phyloP scores from a whole-genome alignment of 208 protist genomes.

The Trypanosoma platydactyli region DNA sequence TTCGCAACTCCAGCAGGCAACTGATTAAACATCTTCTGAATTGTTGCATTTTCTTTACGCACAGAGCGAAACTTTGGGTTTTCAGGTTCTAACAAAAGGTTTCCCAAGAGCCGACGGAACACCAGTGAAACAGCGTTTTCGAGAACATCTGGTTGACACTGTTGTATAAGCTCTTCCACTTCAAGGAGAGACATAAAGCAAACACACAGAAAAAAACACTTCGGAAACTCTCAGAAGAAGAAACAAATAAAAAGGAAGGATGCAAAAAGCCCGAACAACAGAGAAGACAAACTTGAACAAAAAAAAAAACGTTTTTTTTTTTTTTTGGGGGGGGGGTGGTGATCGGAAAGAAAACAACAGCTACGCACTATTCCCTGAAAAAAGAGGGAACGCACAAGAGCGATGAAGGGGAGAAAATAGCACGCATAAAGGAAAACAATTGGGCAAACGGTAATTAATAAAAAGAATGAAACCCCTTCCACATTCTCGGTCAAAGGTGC shows the following conservation, averaged over 20 bases:
- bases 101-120: slow-evolving; percentile 65
- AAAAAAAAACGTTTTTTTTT: too few species aligned
- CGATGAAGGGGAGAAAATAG: too few species aligned
- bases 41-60: slow-evolving; percentile 44
- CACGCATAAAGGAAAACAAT: too few species aligned
- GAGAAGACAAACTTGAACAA: too few species aligned
- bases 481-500: too few species aligned
- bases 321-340: too few species aligned
- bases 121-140: slow-evolving; percentile 28
- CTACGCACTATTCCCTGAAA: too few species aligned
- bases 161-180: slow-evolving; percentile 11
- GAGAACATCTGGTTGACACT: slow-evolving; percentile 19
- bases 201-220: not conserved
- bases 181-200: slow-evolving; percentile 6
- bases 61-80: slow-evolving; percentile 61
- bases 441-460: too few species aligned
- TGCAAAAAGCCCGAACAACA: not conserved
- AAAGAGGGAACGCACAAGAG: too few species aligned
- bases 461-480: too few species aligned
- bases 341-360: too few species aligned
- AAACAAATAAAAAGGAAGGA: not conserved
- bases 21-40: slow-evolving; percentile 29
- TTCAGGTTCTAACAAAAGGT: slow-evolving; percentile 65
- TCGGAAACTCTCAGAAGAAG: not conserved
- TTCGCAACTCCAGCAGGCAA: slow-evolving; percentile 37